Conservation (phyloP, 2,329 filamentous ascomycete species). For the Pseudopyrenochaeta lycopersici region DNA sequence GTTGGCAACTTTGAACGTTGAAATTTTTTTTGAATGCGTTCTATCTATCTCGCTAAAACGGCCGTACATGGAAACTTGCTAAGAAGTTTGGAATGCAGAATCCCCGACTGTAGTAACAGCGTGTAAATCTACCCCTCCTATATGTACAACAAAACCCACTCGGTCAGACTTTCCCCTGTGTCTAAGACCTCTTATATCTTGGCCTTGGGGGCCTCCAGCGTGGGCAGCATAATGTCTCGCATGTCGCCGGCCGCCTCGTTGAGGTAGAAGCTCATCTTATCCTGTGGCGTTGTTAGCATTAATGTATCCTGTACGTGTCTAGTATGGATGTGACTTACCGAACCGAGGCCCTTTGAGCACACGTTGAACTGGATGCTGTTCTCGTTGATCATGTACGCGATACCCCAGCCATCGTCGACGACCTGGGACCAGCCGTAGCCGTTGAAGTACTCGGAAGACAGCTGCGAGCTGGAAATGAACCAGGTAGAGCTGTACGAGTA, state of each 20-base stretch:
- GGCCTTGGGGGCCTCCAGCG: constrained; percentile 80
- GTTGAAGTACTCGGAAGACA: constrained; percentile 97
- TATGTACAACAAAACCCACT: background rate
- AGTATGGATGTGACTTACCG: constrained; percentile 49
- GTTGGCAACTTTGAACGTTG: background rate
- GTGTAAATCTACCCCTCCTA: background rate
- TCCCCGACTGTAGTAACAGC: background rate
- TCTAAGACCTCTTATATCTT: constrained; percentile 73
- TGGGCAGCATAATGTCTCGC: constrained; percentile 83
- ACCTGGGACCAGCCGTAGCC: constrained; percentile 99
- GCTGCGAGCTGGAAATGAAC: constrained; percentile 88
- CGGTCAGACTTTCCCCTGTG: background rate
- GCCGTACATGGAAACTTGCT: background rate
- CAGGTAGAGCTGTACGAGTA: constrained; percentile 85
- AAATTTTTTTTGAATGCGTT: background rate
- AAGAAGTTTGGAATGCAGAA: background rate
- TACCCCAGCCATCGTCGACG: constrained; percentile 93
- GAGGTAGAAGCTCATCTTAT: constrained; percentile 94
- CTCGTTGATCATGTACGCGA: constrained; percentile 99
- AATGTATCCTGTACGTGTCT: background rate
- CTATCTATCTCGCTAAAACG: background rate
- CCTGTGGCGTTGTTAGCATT: constrained; percentile 46
- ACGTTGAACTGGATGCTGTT: constrained; percentile 99
- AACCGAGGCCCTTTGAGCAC: constrained; percentile 90
- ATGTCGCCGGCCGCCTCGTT: constrained; percentile 93